phyloP scores from a whole-genome alignment of 306 rosid species.

The Ormosia emarginata region DNA sequence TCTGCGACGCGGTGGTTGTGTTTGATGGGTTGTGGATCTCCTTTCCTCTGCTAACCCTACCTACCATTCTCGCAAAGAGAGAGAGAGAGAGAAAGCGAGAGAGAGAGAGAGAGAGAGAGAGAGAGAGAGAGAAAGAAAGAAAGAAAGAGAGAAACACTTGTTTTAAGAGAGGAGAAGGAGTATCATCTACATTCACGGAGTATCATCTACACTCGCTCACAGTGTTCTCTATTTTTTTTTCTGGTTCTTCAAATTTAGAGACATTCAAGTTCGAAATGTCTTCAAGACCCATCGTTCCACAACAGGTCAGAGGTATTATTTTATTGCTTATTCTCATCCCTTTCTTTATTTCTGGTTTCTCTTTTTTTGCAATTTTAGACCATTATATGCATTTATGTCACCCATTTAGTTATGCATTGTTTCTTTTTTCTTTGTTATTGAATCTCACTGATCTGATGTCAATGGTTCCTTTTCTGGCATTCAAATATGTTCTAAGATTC shows the following conservation, averaged over 20 bases:
- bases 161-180: too few relatives aligned
- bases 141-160: too few relatives aligned
- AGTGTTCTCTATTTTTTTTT: too few relatives aligned
- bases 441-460: background rate
- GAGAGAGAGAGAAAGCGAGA: too few relatives aligned
- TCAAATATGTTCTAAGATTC: background rate
- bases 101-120: background rate
- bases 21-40: too few relatives aligned
- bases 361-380: background rate
- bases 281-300: slow-evolving; percentile 61
- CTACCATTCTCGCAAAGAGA: too few relatives aligned
- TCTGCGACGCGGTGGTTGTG: too few relatives aligned
- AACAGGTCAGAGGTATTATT: slow-evolving; percentile 63
- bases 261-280: slow-evolving; percentile 54
- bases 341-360: background rate
- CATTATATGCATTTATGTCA: too few relatives aligned
- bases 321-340: background rate
- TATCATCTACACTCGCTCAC: too few relatives aligned
- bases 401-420: background rate
- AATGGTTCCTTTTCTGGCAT: background rate
- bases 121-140: slow-evolving; percentile 19
- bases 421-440: background rate
- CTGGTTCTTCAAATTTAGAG: too few relatives aligned
- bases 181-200: too few relatives aligned
- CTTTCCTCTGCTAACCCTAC: too few relatives aligned